phyloP scores from a whole-genome alignment of 768 basidiomycete genomes.

The Russula vinacea region DNA sequence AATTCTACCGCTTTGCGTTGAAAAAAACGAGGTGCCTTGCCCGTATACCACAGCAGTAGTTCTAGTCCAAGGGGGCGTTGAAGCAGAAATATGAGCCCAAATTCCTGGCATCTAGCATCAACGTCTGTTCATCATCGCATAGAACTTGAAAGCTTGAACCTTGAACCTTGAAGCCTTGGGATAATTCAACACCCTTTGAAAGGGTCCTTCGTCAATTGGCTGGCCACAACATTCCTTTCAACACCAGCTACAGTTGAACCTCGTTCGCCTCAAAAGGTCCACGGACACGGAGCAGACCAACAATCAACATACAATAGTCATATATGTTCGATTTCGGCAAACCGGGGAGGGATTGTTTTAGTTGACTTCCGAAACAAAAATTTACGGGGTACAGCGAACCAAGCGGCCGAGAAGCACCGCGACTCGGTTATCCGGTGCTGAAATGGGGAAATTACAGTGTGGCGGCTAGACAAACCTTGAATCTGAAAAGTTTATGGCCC shows the following conservation, averaged over 20 bases:
- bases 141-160: too few species aligned
- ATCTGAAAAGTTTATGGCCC: background rate
- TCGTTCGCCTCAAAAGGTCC: background rate
- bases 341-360: slow-evolving; percentile 13
- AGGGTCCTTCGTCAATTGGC: background rate
- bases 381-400: background rate
- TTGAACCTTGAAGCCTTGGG: too few species aligned
- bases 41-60: too few species aligned
- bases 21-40: too few species aligned
- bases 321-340: slow-evolving; percentile 32
- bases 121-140: too few species aligned
- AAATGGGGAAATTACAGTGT: background rate
- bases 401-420: background rate
- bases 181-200: background rate
- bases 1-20: too few species aligned
- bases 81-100: too few species aligned
- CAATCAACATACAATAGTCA: slow-evolving; percentile 41
- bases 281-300: slow-evolving; percentile 31
- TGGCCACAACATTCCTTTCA: background rate
- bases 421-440: background rate
- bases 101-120: too few species aligned
- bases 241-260: background rate
- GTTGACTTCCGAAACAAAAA: slow-evolving; percentile 5
- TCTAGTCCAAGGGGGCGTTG: too few species aligned
- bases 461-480: background rate